These are phyloP conservation scores for Lentithecium fluviatile DNA, from an alignment of 495 filamentous ascomycete species.

Conservation along the genomic window DNA sequence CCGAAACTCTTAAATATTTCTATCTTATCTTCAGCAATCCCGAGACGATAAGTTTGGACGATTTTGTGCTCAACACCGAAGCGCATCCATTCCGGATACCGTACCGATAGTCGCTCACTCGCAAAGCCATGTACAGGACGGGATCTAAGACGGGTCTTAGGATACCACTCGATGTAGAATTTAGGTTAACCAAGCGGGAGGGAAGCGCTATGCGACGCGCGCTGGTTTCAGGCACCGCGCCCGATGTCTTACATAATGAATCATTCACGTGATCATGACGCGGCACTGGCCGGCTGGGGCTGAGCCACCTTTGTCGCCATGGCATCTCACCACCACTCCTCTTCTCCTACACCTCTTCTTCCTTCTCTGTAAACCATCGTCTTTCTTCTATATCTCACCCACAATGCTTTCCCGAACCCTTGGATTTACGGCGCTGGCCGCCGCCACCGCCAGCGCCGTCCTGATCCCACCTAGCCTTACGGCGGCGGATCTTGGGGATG, in stretches of 20 bases:
- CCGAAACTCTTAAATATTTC: conserved; percentile 55
- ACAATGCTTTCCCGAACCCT: conserved; percentile 28
- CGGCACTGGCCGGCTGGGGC: not conserved
- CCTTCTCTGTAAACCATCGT: not conserved
- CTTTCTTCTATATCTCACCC: conserved; percentile 1
- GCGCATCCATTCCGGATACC: conserved; percentile 47
- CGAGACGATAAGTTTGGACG: conserved; percentile 51
- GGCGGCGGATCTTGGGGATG: conserved; percentile 26
- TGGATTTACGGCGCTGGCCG: conserved; percentile 36
- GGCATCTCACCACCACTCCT: not conserved
- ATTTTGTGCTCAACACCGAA: conserved; percentile 58
- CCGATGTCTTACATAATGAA: not conserved
- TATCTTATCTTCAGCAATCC: conserved; percentile 53
- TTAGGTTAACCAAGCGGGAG: too few relatives aligned
- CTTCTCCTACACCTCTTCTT: conserved; percentile 8
- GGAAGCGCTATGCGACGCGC: too few relatives aligned
- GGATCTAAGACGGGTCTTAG: too few relatives aligned
- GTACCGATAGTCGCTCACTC: too few relatives aligned
- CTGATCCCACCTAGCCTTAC: conserved; percentile 28
- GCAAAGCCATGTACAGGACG: too few relatives aligned
- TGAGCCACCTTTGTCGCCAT: not conserved
- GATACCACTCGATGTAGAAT: too few relatives aligned
- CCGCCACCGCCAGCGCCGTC: conserved; percentile 23
- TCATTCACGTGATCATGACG: conserved; percentile 2
- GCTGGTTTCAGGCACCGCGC: too few relatives aligned